A percentile compares a stretch with the other conserved stretches of the same genome.
These are phyloP conservation scores for Boletus rubroflammeus DNA, from an alignment of 768 basidiomycete species.

Conservation along the genomic window DNA sequence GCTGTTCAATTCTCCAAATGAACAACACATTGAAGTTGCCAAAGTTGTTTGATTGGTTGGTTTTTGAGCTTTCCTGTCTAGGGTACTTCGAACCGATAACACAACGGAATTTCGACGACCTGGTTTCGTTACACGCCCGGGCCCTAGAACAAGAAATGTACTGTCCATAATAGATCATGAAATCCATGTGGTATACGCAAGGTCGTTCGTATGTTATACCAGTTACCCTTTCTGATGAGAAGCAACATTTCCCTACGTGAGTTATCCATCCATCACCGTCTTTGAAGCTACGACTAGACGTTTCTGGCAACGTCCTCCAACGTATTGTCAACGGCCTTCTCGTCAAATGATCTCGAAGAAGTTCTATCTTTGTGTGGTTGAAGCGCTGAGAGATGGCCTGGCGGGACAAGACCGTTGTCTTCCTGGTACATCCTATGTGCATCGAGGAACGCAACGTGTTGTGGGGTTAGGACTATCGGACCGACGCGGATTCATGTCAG, in stretches of 20 bases:
- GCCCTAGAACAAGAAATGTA: background rate
- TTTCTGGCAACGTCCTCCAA: background rate
- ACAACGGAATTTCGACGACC: background rate
- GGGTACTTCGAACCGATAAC: background rate
- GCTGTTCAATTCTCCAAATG: constrained; percentile 54
- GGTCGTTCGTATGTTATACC: background rate
- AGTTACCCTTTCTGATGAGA: constrained; percentile 6
- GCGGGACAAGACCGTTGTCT: constrained; percentile 21
- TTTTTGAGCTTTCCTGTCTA: background rate
- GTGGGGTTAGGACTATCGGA: constrained; percentile 21
- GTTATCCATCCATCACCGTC: background rate
- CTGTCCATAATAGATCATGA: constrained; percentile 1
- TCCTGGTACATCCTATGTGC: constrained; percentile 25
- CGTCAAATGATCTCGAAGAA: constrained; percentile 12
- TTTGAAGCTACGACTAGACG: constrained; percentile 13
- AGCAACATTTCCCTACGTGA: background rate
- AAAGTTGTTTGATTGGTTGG: constrained; percentile 2
- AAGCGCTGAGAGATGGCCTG: constrained; percentile 23
- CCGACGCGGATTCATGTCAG: constrained; percentile 4
- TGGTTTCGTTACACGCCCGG: background rate
- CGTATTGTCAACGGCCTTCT: constrained; percentile 3
- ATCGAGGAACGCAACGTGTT: constrained; percentile 20
- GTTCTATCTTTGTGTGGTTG: constrained; percentile 1
- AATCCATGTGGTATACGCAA: background rate
- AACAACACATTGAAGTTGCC: constrained; percentile 10